Conservation (phyloP, 2,329 filamentous ascomycete genomes). For the Xylaria sp. region DNA sequence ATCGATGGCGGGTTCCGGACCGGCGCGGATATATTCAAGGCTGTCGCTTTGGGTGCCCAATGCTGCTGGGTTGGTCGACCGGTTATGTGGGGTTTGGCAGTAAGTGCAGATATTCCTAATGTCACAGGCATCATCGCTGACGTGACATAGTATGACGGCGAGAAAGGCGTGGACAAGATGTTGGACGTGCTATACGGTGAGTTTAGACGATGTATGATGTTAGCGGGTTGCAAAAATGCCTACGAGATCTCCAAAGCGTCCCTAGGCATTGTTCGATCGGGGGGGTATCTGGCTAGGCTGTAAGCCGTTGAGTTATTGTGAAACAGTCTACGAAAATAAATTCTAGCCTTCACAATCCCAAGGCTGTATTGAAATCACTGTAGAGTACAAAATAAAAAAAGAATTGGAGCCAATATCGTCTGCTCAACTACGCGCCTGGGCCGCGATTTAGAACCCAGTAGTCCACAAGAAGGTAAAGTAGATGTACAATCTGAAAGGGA, state of each 20-base stretch:
- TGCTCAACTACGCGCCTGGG: too few relatives aligned
- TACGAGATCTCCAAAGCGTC: slow-evolving; percentile 22
- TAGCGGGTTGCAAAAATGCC: slow-evolving; percentile 25
- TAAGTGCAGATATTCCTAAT: slow-evolving; percentile 1
- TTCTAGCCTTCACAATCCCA: too few relatives aligned
- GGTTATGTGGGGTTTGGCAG: slow-evolving; percentile 28
- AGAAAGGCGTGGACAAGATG: slow-evolving; percentile 28
- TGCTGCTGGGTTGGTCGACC: slow-evolving; percentile 26
- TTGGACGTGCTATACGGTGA: slow-evolving; percentile 33
- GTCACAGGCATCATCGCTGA: background rate
- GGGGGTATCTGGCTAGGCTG: background rate
- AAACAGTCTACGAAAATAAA: too few relatives aligned
- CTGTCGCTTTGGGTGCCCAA: slow-evolving; percentile 27
- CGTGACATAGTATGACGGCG: slow-evolving; percentile 19
- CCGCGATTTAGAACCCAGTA: too few relatives aligned
- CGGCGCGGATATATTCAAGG: slow-evolving; percentile 33
- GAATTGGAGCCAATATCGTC: background rate
- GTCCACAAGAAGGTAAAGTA: too few relatives aligned
- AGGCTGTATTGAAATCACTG: too few relatives aligned
- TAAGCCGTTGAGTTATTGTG: background rate
- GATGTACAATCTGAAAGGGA: too few relatives aligned
- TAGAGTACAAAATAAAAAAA: too few relatives aligned
- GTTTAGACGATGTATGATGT: slow-evolving; percentile 32
- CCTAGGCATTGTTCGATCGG: slow-evolving; percentile 3
- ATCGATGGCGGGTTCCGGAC: slow-evolving; percentile 41